These are phyloP conservation scores for Diutina mesorugosa DNA, from an alignment of 1,139 yeast genomes.

Conservation along the genomic window DNA sequence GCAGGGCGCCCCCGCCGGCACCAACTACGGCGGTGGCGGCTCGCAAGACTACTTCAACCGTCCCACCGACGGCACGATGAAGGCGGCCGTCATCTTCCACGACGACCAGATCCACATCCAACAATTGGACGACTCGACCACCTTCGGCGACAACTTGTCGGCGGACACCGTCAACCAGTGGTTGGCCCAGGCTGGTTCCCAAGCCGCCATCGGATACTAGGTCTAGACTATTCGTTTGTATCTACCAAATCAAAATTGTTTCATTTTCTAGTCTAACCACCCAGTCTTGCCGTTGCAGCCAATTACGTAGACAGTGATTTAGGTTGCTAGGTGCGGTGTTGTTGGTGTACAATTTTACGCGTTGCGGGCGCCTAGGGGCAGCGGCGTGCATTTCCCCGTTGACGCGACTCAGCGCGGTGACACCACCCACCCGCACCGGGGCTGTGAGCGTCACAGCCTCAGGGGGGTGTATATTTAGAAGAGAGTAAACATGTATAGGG, in stretches of 20 bases:
- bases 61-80: constrained; percentile 35
- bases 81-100: constrained; percentile 57
- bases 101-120: constrained; percentile 6
- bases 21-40: constrained; percentile 46
- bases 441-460: not conserved
- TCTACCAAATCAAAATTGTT: not conserved
- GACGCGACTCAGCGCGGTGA: not conserved
- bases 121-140: constrained; percentile 3
- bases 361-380: not conserved
- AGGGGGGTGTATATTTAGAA: too few species aligned
- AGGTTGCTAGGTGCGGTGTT: too few species aligned
- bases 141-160: not conserved
- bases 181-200: not conserved
- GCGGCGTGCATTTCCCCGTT: not conserved
- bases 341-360: not conserved
- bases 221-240: not conserved
- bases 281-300: too few species aligned
- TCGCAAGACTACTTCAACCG: constrained; percentile 46
- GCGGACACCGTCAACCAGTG: not conserved
- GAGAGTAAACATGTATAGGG: too few species aligned
- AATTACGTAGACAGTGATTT: too few species aligned
- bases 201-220: constrained; percentile 2
- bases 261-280: not conserved
- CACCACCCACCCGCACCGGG: not conserved
- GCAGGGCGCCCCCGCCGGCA: constrained; percentile 43